phyloP scores from a whole-genome alignment of 176 grass and related monocot species.

The Aechmea fasciata region DNA sequence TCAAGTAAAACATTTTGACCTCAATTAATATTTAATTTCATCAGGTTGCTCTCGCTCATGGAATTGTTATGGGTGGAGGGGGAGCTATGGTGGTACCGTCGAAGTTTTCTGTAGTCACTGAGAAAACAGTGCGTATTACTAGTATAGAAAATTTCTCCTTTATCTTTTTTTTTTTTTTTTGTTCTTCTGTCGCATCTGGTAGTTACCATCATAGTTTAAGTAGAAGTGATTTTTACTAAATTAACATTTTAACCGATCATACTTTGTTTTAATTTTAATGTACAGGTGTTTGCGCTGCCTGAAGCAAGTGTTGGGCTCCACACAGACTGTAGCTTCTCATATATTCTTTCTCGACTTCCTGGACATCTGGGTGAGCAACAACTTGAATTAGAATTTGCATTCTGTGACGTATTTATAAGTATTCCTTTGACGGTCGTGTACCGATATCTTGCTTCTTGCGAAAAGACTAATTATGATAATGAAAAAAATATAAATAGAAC shows the following conservation, averaged over 20 bases:
- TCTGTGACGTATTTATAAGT: neutral
- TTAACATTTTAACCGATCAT: neutral
- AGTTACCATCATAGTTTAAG: neutral
- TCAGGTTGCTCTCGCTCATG: slow-evolving; percentile 82
- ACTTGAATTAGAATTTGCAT: neutral
- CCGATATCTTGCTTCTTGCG: neutral
- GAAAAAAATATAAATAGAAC: too few relatives aligned
- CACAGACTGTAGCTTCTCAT: slow-evolving; percentile 93
- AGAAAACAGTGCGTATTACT: slow-evolving; percentile 53
- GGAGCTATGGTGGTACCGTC: slow-evolving; percentile 62
- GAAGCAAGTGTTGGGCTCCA: slow-evolving; percentile 90
- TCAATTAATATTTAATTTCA: too few relatives aligned
- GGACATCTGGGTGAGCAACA: slow-evolving; percentile 62
- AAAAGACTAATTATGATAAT: too few relatives aligned
- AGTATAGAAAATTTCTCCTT: neutral
- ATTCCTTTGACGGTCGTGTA: neutral
- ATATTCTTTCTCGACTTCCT: slow-evolving; percentile 74
- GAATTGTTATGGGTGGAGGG: slow-evolving; percentile 93
- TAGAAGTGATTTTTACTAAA: neutral
- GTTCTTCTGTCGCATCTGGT: neutral
- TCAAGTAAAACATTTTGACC: neutral
- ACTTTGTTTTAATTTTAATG: neutral
- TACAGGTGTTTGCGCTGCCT: slow-evolving; percentile 68
- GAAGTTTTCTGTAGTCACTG: slow-evolving; percentile 70
- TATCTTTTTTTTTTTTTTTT: neutral